A percentile compares a stretch with the other conserved stretches of the same genome.
Evolutionary conservation across 1,139 yeast species (phyloP).

Genomic region (Geotrichum bryndzae): DNA sequence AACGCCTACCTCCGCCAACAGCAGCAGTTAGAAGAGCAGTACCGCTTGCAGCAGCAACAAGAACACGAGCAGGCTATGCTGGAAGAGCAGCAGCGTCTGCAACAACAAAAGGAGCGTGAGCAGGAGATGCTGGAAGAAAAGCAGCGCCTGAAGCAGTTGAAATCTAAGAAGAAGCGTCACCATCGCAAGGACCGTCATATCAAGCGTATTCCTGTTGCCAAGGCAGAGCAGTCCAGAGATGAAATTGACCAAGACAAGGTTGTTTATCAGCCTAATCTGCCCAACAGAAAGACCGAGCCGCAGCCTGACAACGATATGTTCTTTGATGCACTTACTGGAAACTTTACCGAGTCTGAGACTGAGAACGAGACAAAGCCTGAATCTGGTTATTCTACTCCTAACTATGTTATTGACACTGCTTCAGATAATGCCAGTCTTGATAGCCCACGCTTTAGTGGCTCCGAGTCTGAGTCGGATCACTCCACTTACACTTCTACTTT

Average conservation of each 20-base stretch:
- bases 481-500: background rate
- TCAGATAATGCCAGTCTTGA: background rate
- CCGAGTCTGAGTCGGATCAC: background rate
- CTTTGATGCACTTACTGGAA: background rate
- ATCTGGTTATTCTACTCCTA: background rate
- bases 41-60: background rate
- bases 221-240: background rate
- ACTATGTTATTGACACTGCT: background rate
- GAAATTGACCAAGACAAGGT: background rate
- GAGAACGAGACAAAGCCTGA: background rate
- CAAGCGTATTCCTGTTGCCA: background rate
- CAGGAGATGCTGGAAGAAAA: background rate
- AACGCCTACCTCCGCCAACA: background rate
- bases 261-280: background rate
- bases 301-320: background rate
- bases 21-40: background rate
- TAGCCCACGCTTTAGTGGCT: background rate
- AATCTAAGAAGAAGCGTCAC: background rate
- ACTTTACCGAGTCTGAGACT: background rate
- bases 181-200: background rate
- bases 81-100: background rate
- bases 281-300: background rate
- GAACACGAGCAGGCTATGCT: background rate
- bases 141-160: background rate
- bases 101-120: background rate